These are phyloP conservation scores for Cystobasidium onofrii DNA, from an alignment of 768 basidiomycete genomes.

Conservation along the genomic window DNA sequence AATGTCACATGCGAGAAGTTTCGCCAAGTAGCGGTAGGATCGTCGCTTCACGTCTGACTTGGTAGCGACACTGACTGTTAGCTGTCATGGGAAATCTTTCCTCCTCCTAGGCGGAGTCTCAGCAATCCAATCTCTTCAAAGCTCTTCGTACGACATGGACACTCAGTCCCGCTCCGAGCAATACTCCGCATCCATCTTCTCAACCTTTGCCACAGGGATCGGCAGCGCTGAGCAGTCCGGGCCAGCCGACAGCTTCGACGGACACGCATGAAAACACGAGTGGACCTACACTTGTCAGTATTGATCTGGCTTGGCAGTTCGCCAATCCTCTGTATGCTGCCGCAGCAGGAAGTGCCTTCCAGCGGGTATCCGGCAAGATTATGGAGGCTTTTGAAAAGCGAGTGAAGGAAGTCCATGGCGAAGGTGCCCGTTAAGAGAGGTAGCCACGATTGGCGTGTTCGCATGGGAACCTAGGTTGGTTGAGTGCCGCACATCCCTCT, in stretches of 20 bases:
- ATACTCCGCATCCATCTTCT: not conserved
- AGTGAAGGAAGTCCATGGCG: conserved; percentile 63
- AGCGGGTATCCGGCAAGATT: conserved; percentile 78
- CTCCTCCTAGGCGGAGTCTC: conserved; percentile 41
- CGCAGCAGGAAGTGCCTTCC: conserved; percentile 75
- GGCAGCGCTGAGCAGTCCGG: conserved; percentile 15
- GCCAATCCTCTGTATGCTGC: conserved; percentile 75
- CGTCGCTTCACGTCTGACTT: conserved; percentile 17
- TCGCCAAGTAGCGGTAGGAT: conserved; percentile 67
- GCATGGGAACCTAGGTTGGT: too few relatives aligned
- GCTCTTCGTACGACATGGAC: conserved; percentile 44
- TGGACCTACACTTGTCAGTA: conserved; percentile 66
- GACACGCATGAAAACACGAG: conserved; percentile 63
- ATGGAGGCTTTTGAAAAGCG: conserved; percentile 84
- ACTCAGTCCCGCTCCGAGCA: conserved; percentile 9
- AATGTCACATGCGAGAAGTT: conserved; percentile 69
- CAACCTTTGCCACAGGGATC: not conserved
- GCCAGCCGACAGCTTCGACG: conserved; percentile 65
- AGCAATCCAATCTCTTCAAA: conserved; percentile 44
- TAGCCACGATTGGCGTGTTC: too few relatives aligned
- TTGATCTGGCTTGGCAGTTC: conserved; percentile 79
- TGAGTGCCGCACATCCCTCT: too few relatives aligned
- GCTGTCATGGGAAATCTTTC: too few relatives aligned
- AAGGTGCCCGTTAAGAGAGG: not conserved
- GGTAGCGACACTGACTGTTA: too few relatives aligned